phyloP scores from a whole-genome alignment of 257 asterid genomes.

The Plantago major region DNA sequence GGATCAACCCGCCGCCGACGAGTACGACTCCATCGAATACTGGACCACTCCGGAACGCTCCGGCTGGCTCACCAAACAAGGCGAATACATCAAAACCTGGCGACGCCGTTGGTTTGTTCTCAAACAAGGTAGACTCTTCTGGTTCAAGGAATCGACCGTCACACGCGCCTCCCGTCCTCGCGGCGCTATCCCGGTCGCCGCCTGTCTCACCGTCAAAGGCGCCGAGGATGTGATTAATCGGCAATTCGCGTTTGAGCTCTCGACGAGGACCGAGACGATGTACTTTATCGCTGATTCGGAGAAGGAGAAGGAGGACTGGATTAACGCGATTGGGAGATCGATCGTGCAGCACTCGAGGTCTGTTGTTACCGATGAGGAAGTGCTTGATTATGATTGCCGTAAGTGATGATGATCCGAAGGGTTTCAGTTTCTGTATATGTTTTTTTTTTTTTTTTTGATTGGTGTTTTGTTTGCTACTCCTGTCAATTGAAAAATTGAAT shows the following conservation, averaged over 20 bases:
- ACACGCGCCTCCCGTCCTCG: conserved; percentile 71
- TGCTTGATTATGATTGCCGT: conserved; percentile 72
- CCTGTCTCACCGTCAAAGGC: conserved; percentile 87
- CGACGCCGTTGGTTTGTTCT: conserved; percentile 96
- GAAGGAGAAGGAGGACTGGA: conserved; percentile 94
- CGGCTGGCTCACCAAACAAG: conserved; percentile 92
- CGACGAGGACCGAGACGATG: conserved; percentile 78
- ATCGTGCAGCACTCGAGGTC: conserved; percentile 91
- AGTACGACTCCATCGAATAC: conserved; percentile 77
- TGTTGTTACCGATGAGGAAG: conserved; percentile 69
- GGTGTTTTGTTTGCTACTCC: no score
- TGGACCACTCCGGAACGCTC: conserved; percentile 81
- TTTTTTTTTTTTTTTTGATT: no score
- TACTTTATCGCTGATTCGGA: conserved; percentile 87
- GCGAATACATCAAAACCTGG: conserved; percentile 97
- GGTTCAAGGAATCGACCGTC: conserved; percentile 85
- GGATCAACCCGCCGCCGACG: conserved; percentile 38
- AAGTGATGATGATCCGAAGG: conserved; percentile 4
- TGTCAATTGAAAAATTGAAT: no score
- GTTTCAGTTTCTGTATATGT: no score
- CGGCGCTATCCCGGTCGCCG: conserved; percentile 72
- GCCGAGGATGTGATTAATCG: conserved; percentile 87
- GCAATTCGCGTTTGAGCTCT: conserved; percentile 76
- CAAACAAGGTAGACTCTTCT: conserved; percentile 88
- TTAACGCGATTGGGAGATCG: conserved; percentile 84